Conservation (phyloP, 768 basidiomycete genomes). For the Kwoniella dendrophila region DNA sequence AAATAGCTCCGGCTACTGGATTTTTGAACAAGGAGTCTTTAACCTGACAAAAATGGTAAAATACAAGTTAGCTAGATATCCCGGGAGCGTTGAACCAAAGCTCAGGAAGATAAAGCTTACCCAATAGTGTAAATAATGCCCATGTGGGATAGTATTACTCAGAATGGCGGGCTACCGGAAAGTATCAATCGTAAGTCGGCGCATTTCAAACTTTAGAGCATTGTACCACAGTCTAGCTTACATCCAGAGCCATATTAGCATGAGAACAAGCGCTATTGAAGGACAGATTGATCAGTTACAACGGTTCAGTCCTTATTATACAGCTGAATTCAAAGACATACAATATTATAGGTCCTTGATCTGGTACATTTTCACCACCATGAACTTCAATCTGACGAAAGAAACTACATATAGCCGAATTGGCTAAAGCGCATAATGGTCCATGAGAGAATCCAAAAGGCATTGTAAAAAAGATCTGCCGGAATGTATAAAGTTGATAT, state of each 20-base stretch:
- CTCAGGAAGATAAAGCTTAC: slow-evolving; percentile 32
- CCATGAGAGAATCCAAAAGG: slow-evolving; percentile 64
- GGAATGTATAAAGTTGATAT: too few relatives aligned
- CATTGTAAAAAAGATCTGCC: too few relatives aligned
- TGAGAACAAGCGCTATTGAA: slow-evolving; percentile 73
- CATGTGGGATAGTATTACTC: slow-evolving; percentile 78
- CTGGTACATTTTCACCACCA: slow-evolving; percentile 84
- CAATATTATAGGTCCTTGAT: slow-evolving; percentile 88
- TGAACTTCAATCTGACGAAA: slow-evolving; percentile 85
- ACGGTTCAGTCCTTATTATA: neutral
- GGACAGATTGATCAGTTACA: neutral
- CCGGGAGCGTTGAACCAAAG: neutral
- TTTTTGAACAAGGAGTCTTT: slow-evolving; percentile 88
- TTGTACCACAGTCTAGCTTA: slow-evolving; percentile 47
- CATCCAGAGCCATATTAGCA: slow-evolving; percentile 92
- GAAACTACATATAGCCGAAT: slow-evolving; percentile 77
- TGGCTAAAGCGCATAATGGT: slow-evolving; percentile 70
- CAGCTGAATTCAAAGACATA: slow-evolving; percentile 48
- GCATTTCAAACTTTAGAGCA: neutral
- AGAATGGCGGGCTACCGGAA: slow-evolving; percentile 56
- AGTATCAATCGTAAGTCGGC: slow-evolving; percentile 26
- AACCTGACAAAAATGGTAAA: slow-evolving; percentile 68
- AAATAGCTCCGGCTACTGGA: slow-evolving; percentile 70
- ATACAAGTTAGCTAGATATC: neutral
- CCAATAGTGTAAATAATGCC: slow-evolving; percentile 71